Evolutionary conservation across 2,329 filamentous ascomycete genomes (phyloP).

Genomic region (Cladosporium phlei): DNA sequence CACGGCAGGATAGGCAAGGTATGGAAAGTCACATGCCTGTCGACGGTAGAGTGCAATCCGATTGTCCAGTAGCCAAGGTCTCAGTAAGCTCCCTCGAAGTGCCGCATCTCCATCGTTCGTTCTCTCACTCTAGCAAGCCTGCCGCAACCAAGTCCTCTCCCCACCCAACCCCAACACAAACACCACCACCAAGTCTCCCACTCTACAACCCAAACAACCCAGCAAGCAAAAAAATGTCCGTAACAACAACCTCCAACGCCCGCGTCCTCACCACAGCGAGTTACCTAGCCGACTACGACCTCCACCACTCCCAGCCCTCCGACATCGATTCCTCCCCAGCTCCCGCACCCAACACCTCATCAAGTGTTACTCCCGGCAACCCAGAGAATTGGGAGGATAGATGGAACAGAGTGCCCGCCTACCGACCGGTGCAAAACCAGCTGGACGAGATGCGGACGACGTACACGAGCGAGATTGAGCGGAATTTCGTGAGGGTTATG

Average conservation of each 20-base stretch:
- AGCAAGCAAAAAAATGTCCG: constrained; percentile 33
- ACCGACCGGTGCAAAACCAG: constrained; percentile 43
- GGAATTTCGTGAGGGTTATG: constrained; percentile 48
- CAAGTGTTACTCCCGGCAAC: constrained; percentile 21
- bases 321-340: constrained; percentile 25
- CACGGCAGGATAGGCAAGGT: too few species aligned
- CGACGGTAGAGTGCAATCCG: too few species aligned
- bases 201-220: background rate
- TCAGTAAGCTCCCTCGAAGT: too few species aligned
- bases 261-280: constrained; percentile 30
- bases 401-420: constrained; percentile 45
- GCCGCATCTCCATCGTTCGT: too few species aligned
- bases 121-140: background rate
- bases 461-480: constrained; percentile 42
- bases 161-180: background rate
- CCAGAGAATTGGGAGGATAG: constrained; percentile 45
- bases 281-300: constrained; percentile 44
- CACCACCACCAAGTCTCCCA: background rate
- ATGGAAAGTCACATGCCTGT: too few species aligned
- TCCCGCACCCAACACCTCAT: constrained; percentile 26
- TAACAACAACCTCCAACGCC: constrained; percentile 41
- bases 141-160: background rate
- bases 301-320: constrained; percentile 36
- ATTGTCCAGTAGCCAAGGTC: too few species aligned
- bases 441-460: constrained; percentile 42